Conservation (phyloP, 2,329 filamentous ascomycete genomes). For the Phymatotrichopsis omnivora region DNA sequence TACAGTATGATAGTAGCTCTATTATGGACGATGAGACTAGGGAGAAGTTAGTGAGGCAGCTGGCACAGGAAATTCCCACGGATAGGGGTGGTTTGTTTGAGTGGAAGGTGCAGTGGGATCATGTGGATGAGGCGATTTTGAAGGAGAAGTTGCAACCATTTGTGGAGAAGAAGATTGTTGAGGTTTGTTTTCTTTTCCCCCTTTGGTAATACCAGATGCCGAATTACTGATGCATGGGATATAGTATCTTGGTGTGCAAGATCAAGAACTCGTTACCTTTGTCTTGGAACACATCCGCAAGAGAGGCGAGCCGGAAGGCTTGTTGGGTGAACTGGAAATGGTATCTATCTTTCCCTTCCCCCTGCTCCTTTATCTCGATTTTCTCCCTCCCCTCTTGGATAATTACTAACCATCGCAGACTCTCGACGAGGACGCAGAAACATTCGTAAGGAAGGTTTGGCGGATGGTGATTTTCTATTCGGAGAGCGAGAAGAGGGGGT, state of each 20-base stretch:
- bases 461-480: slow-evolving; percentile 97
- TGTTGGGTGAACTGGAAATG: slow-evolving; percentile 76
- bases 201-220: background rate
- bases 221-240: background rate
- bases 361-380: background rate
- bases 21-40: slow-evolving; percentile 72
- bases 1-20: slow-evolving; percentile 60
- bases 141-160: slow-evolving; percentile 83
- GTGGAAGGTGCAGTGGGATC: slow-evolving; percentile 91
- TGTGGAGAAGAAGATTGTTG: slow-evolving; percentile 95
- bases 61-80: slow-evolving; percentile 82
- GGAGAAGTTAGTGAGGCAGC: slow-evolving; percentile 64
- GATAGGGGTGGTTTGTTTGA: slow-evolving; percentile 79
- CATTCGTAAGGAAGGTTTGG: slow-evolving; percentile 93
- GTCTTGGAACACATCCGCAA: slow-evolving; percentile 78
- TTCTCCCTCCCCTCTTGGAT: slow-evolving; percentile 3
- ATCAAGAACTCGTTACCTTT: slow-evolving; percentile 87
- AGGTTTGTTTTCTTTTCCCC: slow-evolving; percentile 36
- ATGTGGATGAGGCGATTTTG: slow-evolving; percentile 69
- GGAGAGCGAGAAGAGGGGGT: slow-evolving; percentile 81
- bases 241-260: slow-evolving; percentile 81
- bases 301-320: slow-evolving; percentile 61
- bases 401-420: slow-evolving; percentile 48
- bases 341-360: slow-evolving; percentile 43
- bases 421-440: slow-evolving; percentile 78